A percentile compares a stretch with the other conserved stretches of the same genome.
Conservation (phyloP, 2,329 filamentous ascomycete genomes). For the Hypomyces perniciosus region DNA sequence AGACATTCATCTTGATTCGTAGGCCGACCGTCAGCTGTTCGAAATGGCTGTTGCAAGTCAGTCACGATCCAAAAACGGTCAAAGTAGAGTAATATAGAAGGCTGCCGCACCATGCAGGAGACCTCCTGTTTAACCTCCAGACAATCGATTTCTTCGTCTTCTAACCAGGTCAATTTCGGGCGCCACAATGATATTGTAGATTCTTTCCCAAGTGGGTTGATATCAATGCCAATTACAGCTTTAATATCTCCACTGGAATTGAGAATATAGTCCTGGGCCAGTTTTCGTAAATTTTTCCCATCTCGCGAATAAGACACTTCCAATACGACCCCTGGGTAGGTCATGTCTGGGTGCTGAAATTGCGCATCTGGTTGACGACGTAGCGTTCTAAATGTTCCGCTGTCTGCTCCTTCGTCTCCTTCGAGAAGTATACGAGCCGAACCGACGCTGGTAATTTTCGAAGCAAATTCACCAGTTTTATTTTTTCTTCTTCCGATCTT, state of each 20-base stretch:
- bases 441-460: constrained; percentile 1
- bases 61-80: not conserved
- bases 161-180: not conserved
- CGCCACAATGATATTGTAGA: constrained; percentile 15
- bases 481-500: not conserved
- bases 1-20: not conserved
- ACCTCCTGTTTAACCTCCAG: not conserved
- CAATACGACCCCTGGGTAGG: constrained; percentile 15
- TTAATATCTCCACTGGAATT: constrained; percentile 16
- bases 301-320: constrained; percentile 17
- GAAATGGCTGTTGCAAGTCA: not conserved
- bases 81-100: not conserved
- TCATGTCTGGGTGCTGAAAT: constrained; percentile 10
- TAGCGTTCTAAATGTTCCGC: not conserved
- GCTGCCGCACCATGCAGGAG: not conserved
- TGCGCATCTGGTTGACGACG: constrained; percentile 14
- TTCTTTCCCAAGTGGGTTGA: constrained; percentile 8
- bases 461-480: not conserved
- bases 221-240: constrained; percentile 16
- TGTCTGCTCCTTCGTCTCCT: not conserved
- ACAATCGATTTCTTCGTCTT: not conserved
- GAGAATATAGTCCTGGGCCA: constrained; percentile 18
- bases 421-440: not conserved
- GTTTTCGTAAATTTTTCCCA: constrained; percentile 13
- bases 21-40: not conserved